Percentiles rank a stretch among this genome's conserved stretches.
Evolutionary conservation across 139 green algal genomes (phyloP).

Genomic region (Volvox africanus): DNA sequence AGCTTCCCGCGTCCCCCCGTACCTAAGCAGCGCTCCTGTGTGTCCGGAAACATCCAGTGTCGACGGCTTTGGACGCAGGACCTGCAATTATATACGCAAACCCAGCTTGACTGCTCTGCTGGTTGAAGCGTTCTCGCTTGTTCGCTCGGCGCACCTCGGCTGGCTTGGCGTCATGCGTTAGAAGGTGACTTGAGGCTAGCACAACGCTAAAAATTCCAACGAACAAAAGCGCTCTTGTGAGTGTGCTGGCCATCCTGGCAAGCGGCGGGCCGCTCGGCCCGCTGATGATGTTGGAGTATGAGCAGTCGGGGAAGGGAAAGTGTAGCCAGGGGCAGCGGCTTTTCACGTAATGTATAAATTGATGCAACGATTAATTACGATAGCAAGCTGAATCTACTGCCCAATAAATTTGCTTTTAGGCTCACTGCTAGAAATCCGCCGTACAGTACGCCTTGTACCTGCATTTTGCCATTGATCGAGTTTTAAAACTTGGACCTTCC

Average conservation of each 20-base stretch:
- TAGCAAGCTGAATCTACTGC: no score
- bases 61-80: background rate
- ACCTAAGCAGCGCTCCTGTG: slow-evolving; percentile 20
- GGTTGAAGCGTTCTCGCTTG: background rate
- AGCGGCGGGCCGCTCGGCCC: background rate
- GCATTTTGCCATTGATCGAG: no score
- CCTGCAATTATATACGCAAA: background rate
- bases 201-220: slow-evolving; percentile 4
- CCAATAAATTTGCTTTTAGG: no score
- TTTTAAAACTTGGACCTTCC: no score
- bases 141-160: background rate
- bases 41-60: background rate
- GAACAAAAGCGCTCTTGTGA: background rate
- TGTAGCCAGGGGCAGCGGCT: no score
- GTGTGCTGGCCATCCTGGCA: background rate
- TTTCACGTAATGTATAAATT: no score
- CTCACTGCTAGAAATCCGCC: no score
- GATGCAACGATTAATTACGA: no score
- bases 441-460: no score
- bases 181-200: background rate
- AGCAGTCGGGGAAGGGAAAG: background rate
- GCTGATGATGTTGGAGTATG: slow-evolving; percentile 15
- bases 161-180: slow-evolving; percentile 18
- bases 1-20: slow-evolving; percentile 28
- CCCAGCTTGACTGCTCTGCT: no score